phyloP scores from a whole-genome alignment of 2,329 filamentous ascomycete genomes.

The Trichophyton rubrum region DNA sequence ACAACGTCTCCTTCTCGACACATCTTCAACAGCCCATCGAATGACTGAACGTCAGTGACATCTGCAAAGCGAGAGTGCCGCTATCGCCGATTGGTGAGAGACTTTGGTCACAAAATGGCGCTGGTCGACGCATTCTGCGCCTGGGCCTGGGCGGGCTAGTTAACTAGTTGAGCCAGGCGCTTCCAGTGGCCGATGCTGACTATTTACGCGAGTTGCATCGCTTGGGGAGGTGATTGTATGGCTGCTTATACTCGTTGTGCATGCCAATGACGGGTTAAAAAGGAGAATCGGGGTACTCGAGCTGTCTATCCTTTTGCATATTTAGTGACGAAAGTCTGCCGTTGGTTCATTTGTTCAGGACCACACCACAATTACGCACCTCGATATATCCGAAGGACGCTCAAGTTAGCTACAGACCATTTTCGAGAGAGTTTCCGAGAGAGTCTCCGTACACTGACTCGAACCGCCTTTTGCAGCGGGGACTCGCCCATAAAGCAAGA shows the following conservation, averaged over 20 bases:
- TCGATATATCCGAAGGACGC: constrained; percentile 52
- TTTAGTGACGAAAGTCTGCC: constrained; percentile 44
- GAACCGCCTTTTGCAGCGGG: constrained; percentile 53
- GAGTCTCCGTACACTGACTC: constrained; percentile 47
- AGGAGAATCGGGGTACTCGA: no score
- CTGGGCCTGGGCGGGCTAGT: constrained; percentile 43
- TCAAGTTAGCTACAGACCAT: constrained; percentile 56
- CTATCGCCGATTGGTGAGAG: constrained; percentile 52
- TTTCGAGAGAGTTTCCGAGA: constrained; percentile 56
- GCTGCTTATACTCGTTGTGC: no score
- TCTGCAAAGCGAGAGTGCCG: constrained; percentile 51
- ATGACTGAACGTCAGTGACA: constrained; percentile 52
- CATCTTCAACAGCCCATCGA: constrained; percentile 50
- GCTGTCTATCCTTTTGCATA: no score
- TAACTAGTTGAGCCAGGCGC: no score
- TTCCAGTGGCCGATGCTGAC: no score
- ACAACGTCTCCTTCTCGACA: constrained; percentile 50
- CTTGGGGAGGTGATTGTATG: no score
- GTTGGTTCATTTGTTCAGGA: constrained; percentile 52
- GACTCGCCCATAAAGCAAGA: constrained; percentile 48
- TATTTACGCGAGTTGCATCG: no score
- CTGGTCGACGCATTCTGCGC: constrained; percentile 55
- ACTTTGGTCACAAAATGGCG: constrained; percentile 47
- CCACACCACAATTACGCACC: constrained; percentile 40
- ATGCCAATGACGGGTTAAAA: no score